Percentiles rank a stretch among this genome's conserved stretches.
phyloP scores from a whole-genome alignment of 352 stramenopile genomes.

The Phytophthora ramorum region DNA sequence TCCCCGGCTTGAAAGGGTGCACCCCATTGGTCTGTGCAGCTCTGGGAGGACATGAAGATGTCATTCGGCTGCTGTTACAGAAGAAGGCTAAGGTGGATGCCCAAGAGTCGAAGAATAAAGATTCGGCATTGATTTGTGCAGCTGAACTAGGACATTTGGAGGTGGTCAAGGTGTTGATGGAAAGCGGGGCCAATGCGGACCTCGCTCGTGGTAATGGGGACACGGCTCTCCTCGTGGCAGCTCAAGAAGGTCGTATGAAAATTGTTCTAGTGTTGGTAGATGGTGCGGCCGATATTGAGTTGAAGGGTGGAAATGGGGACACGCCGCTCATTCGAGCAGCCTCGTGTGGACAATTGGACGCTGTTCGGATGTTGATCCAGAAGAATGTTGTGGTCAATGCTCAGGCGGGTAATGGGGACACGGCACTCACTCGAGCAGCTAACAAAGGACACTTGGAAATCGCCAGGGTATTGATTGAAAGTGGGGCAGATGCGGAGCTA shows the following conservation, averaged over 20 bases:
- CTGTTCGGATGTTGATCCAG: neutral
- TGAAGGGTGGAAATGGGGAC: neutral
- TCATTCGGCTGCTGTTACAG: constrained; percentile 2
- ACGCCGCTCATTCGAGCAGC: neutral
- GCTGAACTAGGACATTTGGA: neutral
- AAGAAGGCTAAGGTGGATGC: neutral
- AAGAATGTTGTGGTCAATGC: neutral
- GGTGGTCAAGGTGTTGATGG: neutral
- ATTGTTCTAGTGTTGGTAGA: neutral
- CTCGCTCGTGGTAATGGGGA: neutral
- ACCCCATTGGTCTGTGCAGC: constrained; percentile 11
- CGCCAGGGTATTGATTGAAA: constrained; percentile 4
- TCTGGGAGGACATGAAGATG: neutral
- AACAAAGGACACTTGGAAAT: neutral
- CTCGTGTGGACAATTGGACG: neutral
- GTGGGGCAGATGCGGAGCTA: constrained; percentile 3
- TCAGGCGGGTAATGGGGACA: neutral
- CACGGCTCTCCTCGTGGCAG: neutral
- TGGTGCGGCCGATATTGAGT: neutral
- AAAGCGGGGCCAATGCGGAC: neutral
- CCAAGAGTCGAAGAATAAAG: neutral
- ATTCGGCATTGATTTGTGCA: neutral
- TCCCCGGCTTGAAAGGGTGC: neutral
- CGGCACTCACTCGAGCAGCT: neutral
- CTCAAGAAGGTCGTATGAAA: neutral